Conservation (phyloP, 2,329 filamentous ascomycete species). For the Phaeosphaeria sp. region DNA sequence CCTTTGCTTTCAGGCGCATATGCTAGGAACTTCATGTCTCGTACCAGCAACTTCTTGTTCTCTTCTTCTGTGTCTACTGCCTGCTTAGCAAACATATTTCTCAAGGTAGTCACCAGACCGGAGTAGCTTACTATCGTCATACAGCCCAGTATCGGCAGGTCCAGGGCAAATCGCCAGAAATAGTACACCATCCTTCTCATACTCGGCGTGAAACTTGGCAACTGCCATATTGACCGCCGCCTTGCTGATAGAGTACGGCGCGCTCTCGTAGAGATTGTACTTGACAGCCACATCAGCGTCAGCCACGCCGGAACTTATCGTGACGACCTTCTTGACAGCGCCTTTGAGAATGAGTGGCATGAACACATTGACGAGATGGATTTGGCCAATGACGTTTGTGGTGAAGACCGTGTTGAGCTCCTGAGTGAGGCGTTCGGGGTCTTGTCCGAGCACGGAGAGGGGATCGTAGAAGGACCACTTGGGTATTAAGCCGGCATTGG, state of each 20-base stretch:
- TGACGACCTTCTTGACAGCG: constrained; percentile 50
- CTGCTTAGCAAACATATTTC: neutral
- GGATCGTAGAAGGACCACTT: constrained; percentile 10
- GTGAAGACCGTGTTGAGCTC: constrained; percentile 22
- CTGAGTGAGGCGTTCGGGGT: constrained; percentile 6
- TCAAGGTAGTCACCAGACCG: neutral
- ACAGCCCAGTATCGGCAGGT: constrained; percentile 22
- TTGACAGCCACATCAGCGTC: constrained; percentile 37
- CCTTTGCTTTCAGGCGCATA: constrained; percentile 26
- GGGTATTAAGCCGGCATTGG: constrained; percentile 46
- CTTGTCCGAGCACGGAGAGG: constrained; percentile 11
- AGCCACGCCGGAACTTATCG: constrained; percentile 48
- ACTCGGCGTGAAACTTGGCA: constrained; percentile 51
- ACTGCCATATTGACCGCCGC: constrained; percentile 51
- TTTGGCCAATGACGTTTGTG: constrained; percentile 40
- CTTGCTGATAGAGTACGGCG: constrained; percentile 50
- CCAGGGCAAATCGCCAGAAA: constrained; percentile 31
- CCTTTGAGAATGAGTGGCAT: constrained; percentile 51
- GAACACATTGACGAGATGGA: constrained; percentile 49
- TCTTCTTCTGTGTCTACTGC: constrained; percentile 8
- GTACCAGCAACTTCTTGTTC: neutral
- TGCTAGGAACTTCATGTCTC: constrained; percentile 1
- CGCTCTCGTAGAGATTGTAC: constrained; percentile 24
- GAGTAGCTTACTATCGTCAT: constrained; percentile 9
- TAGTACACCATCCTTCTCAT: constrained; percentile 26